These are phyloP conservation scores for Linum usitatissimum DNA, from an alignment of 345 rosid species.

Conservation along the genomic window DNA sequence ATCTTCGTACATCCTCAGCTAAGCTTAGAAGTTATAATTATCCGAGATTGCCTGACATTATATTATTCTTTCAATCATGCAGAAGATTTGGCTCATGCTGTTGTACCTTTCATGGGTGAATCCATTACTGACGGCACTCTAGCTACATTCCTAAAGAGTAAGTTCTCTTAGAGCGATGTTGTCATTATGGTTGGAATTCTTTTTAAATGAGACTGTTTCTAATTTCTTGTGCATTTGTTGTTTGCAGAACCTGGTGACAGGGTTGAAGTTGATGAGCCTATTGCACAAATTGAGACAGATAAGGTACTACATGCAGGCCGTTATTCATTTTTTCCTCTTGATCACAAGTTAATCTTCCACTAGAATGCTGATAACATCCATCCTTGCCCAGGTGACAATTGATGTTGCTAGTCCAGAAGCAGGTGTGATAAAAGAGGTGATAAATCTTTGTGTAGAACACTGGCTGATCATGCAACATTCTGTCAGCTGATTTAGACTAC, in stretches of 20 bases:
- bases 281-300: constrained; percentile 97
- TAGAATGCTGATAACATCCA: neutral
- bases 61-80: neutral
- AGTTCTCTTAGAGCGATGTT: constrained; percentile 9
- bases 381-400: constrained; percentile 50
- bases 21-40: neutral
- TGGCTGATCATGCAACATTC: neutral
- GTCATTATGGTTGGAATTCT: neutral
- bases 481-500: neutral
- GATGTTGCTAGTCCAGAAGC: constrained; percentile 81
- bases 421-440: constrained; percentile 71
- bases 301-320: constrained; percentile 35
- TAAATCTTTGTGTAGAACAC: neutral
- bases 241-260: constrained; percentile 83
- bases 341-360: neutral
- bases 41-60: neutral
- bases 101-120: constrained; percentile 88
- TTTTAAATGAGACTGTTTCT: constrained; percentile 1
- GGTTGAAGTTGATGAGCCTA: constrained; percentile 76
- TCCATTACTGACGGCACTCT: constrained; percentile 79
- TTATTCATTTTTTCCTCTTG: neutral
- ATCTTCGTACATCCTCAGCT: neutral
- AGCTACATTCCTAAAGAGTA: constrained; percentile 63
- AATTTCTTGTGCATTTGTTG: constrained; percentile 10
- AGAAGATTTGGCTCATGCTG: constrained; percentile 61